Evolutionary conservation across 2,329 filamentous ascomycete species (phyloP).

Genomic region (Diaporthe australafricana): DNA sequence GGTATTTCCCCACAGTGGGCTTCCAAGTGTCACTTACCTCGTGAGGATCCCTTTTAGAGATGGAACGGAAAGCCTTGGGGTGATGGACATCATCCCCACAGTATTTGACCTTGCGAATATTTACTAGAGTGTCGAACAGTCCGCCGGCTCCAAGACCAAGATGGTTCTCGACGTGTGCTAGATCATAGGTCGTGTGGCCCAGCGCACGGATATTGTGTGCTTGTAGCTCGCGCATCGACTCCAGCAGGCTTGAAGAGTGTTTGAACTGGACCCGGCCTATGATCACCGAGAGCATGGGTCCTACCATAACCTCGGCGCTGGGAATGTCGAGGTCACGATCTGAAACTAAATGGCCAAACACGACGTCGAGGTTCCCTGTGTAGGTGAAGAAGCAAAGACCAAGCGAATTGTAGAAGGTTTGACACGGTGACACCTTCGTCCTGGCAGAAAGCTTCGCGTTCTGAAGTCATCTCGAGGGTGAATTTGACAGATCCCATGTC

Average conservation of each 20-base stretch:
- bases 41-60: background rate
- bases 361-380: background rate
- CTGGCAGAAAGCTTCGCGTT: background rate
- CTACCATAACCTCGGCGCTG: background rate
- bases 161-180: background rate
- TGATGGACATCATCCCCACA: background rate
- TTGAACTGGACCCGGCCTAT: background rate
- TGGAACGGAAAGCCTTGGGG: background rate
- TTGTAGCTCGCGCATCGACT: background rate
- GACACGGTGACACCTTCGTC: background rate
- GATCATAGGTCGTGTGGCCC: background rate
- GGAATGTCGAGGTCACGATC: background rate
- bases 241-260: background rate
- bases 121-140: background rate
- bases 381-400: background rate
- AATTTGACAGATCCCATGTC: background rate
- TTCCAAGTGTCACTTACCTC: background rate
- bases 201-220: background rate
- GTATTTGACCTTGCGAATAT: conserved; percentile 1
- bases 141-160: background rate
- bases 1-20: background rate
- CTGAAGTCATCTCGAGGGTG: background rate
- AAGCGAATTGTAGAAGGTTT: background rate
- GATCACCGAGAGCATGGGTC: background rate
- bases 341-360: background rate